Percentiles rank a stretch among this genome's conserved stretches.
These are phyloP conservation scores for Cinnamomum chago DNA, from an alignment of 164 flowering plant species.

Conservation along the genomic window DNA sequence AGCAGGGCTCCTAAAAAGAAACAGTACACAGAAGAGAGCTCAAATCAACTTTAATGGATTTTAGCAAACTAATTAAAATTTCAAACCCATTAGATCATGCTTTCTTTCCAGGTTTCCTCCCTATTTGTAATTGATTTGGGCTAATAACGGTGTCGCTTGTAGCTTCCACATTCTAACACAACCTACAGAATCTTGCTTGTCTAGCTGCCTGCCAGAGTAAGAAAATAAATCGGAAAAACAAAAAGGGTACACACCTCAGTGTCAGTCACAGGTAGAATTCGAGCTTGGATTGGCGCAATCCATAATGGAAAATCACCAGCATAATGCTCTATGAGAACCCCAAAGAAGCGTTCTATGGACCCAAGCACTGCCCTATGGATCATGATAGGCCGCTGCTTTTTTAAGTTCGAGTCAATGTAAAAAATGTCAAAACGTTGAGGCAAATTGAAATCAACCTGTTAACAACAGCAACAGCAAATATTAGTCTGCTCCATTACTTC, in stretches of 20 bases:
- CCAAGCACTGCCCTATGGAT: conserved; percentile 98
- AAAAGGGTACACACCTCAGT: conserved; percentile 42
- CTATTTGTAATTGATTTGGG: background rate
- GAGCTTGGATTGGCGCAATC: conserved; percentile 92
- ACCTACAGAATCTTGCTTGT: background rate
- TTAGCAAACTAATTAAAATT: background rate
- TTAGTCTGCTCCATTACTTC: background rate
- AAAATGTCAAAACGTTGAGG: conserved; percentile 91
- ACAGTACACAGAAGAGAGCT: background rate
- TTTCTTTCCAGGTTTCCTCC: background rate
- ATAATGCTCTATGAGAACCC: conserved; percentile 91
- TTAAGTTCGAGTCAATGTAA: conserved; percentile 74
- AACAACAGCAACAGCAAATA: conserved; percentile 2
- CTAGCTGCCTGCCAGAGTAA: background rate
- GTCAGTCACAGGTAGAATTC: conserved; percentile 85
- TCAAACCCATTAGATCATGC: background rate
- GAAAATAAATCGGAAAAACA: background rate
- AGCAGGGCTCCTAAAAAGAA: too few species aligned
- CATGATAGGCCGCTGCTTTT: conserved; percentile 88
- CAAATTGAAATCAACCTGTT: conserved; percentile 90
- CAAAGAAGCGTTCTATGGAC: conserved; percentile 91
- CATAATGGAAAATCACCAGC: conserved; percentile 96
- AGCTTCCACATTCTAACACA: background rate
- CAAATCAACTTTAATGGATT: background rate
- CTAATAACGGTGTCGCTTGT: background rate